A percentile compares a stretch with the other conserved stretches of the same genome.
Conservation (phyloP, 2,329 filamentous ascomycete species). For the Calonectria montana region DNA sequence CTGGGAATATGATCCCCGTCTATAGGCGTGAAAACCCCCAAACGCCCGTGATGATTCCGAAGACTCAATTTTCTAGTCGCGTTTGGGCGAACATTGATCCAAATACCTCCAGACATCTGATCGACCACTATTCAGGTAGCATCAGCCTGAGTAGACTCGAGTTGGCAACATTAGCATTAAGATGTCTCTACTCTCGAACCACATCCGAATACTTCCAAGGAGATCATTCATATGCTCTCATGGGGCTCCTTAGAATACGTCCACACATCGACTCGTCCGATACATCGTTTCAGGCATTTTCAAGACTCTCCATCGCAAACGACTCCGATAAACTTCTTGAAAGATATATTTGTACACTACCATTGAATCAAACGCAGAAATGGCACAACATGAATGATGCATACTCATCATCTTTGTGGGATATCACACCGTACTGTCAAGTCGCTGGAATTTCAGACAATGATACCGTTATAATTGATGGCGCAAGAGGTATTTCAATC, state of each 20-base stretch:
- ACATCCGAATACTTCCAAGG: conserved; percentile 40
- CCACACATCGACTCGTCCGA: conserved; percentile 48
- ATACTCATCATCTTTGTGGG: conserved; percentile 47
- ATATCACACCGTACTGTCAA: conserved; percentile 48
- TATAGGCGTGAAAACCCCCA: conserved; percentile 41
- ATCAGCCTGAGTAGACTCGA: conserved; percentile 48
- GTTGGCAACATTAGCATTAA: conserved; percentile 44
- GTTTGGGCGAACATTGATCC: conserved; percentile 46
- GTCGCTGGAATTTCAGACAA: conserved; percentile 48
- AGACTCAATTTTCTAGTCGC: conserved; percentile 47
- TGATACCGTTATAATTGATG: conserved; percentile 49
- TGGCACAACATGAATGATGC: conserved; percentile 48
- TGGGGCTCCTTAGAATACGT: conserved; percentile 49
- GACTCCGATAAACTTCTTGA: conserved; percentile 50
- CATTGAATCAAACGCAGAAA: conserved; percentile 34
- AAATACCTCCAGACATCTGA: conserved; percentile 44
- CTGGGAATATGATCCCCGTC: conserved; percentile 34
- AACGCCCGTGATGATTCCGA: conserved; percentile 37
- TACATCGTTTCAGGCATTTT: conserved; percentile 51
- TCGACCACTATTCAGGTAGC: conserved; percentile 49
- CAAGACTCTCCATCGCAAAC: conserved; percentile 48
- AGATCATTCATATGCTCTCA: conserved; percentile 51
- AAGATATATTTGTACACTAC: conserved; percentile 47
- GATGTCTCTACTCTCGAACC: conserved; percentile 45
- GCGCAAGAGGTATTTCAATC: conserved; percentile 45